Evolutionary conservation across 2,329 filamentous ascomycete species (phyloP), one percentile per base, ranked within the genome.

Genomic region (Xylaria hypoxylon): DNA sequence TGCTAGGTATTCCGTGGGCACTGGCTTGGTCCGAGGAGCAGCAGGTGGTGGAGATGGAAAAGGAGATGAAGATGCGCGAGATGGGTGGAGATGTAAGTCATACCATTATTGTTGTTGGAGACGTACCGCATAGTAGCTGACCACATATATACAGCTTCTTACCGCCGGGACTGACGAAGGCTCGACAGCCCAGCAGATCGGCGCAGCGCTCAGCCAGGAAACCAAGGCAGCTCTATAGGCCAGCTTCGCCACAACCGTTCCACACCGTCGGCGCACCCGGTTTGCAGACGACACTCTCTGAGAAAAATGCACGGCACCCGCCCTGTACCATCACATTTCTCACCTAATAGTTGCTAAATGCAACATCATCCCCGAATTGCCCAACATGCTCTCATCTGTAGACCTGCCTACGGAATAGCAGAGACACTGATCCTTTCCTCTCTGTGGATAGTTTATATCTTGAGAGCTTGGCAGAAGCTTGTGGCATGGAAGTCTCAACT

Each of bases 31-130:
- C 92, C 70, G 96, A 99, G 85, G 96, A 99, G 85, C 94, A 97
- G 86, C 93, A 97, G 85, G 89, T 97, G 79, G 86, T 95, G 71
- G 95, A 97, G 85, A 96, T 97, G 93, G 96, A 99, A 89, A 90
- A 94, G 81, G 95, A 97, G 84, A 94, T 94, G 88, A 90, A 92
- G 80, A 96, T 97, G 93, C 92, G 96, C 80, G 93, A 97, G 87
- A 89, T 92, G 77, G 93, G 93, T 70, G 90, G 92, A 77, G 93
- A 97, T 65, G 76, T 78, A 59, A 70, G 84, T 45, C 38, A 13
- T 31, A 22, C 40, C 5, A 17, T 26, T 26, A 2, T 52, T n/a
- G 13, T 31, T 33, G 17, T 28, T 26, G 40, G 38, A 26, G 5
- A 28, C 2, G 5, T 55, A 3, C 15, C 2, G 26, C 8, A 2